These are phyloP conservation scores for Neocatenulostroma microsporum DNA, from an alignment of 2,329 filamentous ascomycete genomes.

Conservation along the genomic window DNA sequence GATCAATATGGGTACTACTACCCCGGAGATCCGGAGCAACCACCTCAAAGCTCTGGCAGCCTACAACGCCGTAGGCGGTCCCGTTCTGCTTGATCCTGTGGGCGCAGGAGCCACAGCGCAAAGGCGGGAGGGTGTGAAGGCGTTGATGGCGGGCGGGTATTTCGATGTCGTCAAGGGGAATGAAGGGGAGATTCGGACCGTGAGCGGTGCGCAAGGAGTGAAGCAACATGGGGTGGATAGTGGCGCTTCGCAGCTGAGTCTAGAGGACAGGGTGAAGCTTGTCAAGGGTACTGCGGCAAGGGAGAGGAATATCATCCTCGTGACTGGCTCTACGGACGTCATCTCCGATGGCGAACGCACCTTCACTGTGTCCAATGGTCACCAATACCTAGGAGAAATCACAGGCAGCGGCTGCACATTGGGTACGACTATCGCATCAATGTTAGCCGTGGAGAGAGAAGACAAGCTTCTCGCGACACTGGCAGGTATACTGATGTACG, in stretches of 20 bases:
- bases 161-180: conserved; percentile 92
- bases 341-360: conserved; percentile 66
- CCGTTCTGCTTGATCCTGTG: conserved; percentile 81
- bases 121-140: conserved; percentile 61
- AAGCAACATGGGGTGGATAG: conserved; percentile 80
- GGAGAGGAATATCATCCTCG: conserved; percentile 65
- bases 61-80: conserved; percentile 69
- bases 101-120: conserved; percentile 76
- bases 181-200: conserved; percentile 73
- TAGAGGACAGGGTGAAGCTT: conserved; percentile 52
- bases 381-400: conserved; percentile 60
- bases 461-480: conserved; percentile 67
- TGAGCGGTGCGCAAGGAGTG: conserved; percentile 50
- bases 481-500: conserved; percentile 68
- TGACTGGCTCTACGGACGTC: conserved; percentile 74
- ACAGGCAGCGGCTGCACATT: conserved; percentile 76
- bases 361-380: conserved; percentile 66
- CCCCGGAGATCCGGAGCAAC: conserved; percentile 62
- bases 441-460: conserved; percentile 54
- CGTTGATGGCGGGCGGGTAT: conserved; percentile 64
- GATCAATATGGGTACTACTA: conserved; percentile 92
- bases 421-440: conserved; percentile 71
- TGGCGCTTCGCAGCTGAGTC: conserved; percentile 47
- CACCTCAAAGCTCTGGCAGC: conserved; percentile 67
- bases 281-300: conserved; percentile 59